These are phyloP conservation scores for Akebia trifoliata DNA, from an alignment of 164 flowering plant genomes.

Conservation along the genomic window DNA sequence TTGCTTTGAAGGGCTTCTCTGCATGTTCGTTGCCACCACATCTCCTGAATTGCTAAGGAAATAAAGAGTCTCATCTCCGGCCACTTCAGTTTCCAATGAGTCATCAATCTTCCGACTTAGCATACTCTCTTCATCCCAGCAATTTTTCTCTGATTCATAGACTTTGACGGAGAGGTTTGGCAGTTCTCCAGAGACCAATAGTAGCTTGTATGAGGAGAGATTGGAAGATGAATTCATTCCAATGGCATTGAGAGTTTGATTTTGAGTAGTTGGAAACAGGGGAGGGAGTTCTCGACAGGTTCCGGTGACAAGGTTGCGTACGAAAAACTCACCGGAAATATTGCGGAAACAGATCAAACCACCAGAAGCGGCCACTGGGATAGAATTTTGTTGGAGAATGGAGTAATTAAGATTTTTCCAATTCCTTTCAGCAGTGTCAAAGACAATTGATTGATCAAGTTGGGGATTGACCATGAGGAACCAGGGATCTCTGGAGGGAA, in stretches of 20 bases:
- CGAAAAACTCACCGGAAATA: slow-evolving; percentile 27
- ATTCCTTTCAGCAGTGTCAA: slow-evolving; percentile 47
- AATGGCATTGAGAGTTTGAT: slow-evolving; percentile 43
- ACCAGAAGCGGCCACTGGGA: slow-evolving; percentile 65
- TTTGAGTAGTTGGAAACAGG: background rate
- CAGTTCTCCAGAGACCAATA: slow-evolving; percentile 44
- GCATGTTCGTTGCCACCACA: slow-evolving; percentile 55
- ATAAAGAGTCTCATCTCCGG: slow-evolving; percentile 39
- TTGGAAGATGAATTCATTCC: slow-evolving; percentile 36
- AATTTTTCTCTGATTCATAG: slow-evolving; percentile 29
- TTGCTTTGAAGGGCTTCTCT: slow-evolving; percentile 66
- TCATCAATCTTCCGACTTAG: slow-evolving; percentile 9
- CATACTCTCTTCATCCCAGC: slow-evolving; percentile 35
- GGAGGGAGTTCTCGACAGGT: slow-evolving; percentile 35
- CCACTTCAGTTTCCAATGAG: slow-evolving; percentile 11
- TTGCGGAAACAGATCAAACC: slow-evolving; percentile 54
- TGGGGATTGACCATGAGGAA: slow-evolving; percentile 58
- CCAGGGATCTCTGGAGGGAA: slow-evolving; percentile 65
- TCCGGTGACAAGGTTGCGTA: slow-evolving; percentile 53
- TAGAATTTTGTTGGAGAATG: slow-evolving; percentile 21
- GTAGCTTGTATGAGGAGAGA: slow-evolving; percentile 37
- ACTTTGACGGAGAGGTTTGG: slow-evolving; percentile 36
- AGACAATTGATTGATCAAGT: slow-evolving; percentile 35
- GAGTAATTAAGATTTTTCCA: slow-evolving; percentile 54
- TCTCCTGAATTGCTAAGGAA: slow-evolving; percentile 63